Base-by-base conservation (phyloP, 495 filamentous ascomycete genomes). In the Tuber magnatum region DNA sequence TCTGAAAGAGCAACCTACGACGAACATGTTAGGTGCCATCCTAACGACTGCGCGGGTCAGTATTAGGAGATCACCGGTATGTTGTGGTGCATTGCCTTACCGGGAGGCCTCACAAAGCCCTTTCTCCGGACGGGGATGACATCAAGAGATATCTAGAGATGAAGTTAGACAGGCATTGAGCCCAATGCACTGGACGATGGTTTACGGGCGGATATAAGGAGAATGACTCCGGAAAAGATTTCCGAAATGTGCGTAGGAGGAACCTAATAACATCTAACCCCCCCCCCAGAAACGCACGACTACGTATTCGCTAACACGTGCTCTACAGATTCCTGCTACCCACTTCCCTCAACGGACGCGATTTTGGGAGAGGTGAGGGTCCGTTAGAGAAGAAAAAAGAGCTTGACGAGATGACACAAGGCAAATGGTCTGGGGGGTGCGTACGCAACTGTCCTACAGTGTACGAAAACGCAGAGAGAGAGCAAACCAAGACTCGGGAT, bases 401-500 rank as follows among this genome's bases (percentile, higher is more conserved):
- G 14, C 42, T 44, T 44, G 2, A 14, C 12, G 42, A 44, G 42
- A 16, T 44, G 42, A 20, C 0, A 20, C 5, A 3, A 16, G 43
- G 43, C 1, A 3, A 46, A 4, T 20, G 43, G 16, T 46, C 2
- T 20, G 5, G 4, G 42, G 14, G 10, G 16, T 43, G 42, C 5
- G 43, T 20, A 22, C 18, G 18, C 18, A 46, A 46, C 18, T 46
- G 5, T 46, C 18, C 16, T 46, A 46, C 46, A 40, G 39, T 40
- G 39, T 40, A 40, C 39, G 39, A 40, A 40, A 40, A 40, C 39
- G 39, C 39, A 51, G 46, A 51, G 22, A 46, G 44, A 51, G 46
- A 51, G 46, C 46, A 51, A 51, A 61, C 51, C n/a, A 61, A 61
- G 51, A 61, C 51, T 32, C n/a, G 51, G 51, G n/a, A 61, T 61